phyloP scores from a whole-genome alignment of 176 grass and related monocot species.

The Oryza longistaminata region DNA sequence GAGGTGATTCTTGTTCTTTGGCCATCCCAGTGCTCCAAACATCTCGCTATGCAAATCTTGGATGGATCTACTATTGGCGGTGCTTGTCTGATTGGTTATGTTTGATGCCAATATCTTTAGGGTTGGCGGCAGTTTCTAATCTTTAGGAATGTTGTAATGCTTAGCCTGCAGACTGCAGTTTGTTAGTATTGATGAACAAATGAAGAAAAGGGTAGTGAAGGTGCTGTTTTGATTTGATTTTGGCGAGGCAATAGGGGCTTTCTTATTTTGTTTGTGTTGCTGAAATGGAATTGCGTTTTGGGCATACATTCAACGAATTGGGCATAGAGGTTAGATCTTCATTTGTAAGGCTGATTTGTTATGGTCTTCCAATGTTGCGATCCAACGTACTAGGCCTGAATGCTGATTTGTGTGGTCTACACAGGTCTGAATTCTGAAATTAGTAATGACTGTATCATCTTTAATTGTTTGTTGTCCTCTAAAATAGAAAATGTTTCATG shows the following conservation, averaged over 20 bases:
- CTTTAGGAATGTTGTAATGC: neutral
- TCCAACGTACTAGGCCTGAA: neutral
- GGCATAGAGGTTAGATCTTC: neutral
- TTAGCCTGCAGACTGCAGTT: neutral
- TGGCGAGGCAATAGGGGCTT: neutral
- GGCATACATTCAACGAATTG: neutral
- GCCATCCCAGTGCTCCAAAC: neutral
- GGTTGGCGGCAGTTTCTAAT: neutral
- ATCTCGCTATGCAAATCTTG: neutral
- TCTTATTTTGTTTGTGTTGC: neutral
- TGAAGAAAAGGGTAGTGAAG: neutral
- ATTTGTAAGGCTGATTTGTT: neutral
- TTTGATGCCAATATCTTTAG: neutral
- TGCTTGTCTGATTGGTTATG: neutral
- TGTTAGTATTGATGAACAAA: neutral
- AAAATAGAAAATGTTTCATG: neutral
- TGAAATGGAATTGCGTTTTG: neutral
- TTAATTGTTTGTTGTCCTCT: neutral
- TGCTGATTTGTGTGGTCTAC: neutral
- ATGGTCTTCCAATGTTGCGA: neutral
- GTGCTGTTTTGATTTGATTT: neutral
- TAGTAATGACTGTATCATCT: neutral
- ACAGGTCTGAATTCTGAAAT: neutral
- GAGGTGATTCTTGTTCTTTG: constrained; percentile 24
- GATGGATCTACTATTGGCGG: neutral